Base-by-base conservation (phyloP, 768 basidiomycete species). In the Leccinum boreale region DNA sequence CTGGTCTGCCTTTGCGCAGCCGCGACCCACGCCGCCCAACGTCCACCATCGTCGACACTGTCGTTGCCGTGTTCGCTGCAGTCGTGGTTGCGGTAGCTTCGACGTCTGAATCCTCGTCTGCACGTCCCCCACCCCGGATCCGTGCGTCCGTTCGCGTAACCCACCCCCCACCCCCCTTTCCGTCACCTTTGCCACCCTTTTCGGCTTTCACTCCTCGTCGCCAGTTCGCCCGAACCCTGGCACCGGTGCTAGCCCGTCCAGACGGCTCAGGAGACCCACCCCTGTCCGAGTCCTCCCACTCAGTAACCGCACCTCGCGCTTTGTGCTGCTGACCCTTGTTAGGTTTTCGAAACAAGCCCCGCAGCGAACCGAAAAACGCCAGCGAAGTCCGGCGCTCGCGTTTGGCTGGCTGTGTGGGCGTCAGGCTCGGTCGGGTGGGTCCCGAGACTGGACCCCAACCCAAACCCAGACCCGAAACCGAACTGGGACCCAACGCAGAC, bases 61-160 rank as follows among this genome's bases (percentile, higher is more conserved):
- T 46, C 6, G 2, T 31, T 31, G 31, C 26, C 8, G 26, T 26
- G 26, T 26, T 31, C 11, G 31, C 31, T 31, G 10, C 31, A 31
- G 3, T 31, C 4, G 11, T 31, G 31, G 11, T 11, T 12, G 31
- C 7, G 11, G 35, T 28, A 4, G 55, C 52, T 9, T 70, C 69
- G 2, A 58, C 57, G 21, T 69, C 70, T 5, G 65, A 67, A 35
- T 62, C 58, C 10, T 54, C 46, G 2, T 11, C 31, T 17, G 4
- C 31, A 28, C 28, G 28, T 28, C 28, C 0, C 31, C 31, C 31
- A 12, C 52, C 31, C 15, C 56, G 59, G 52, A 73, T 47, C 50
- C 66, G 26, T 3, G 63, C 62, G 44, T 71, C 70, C 46, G 71
- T 71, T 26, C 71, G 53, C 12, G 70, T 71, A 15, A 69, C 64